Base-by-base conservation (phyloP, 1,139 yeast genomes). In the Taphrina wiesneri region DNA sequence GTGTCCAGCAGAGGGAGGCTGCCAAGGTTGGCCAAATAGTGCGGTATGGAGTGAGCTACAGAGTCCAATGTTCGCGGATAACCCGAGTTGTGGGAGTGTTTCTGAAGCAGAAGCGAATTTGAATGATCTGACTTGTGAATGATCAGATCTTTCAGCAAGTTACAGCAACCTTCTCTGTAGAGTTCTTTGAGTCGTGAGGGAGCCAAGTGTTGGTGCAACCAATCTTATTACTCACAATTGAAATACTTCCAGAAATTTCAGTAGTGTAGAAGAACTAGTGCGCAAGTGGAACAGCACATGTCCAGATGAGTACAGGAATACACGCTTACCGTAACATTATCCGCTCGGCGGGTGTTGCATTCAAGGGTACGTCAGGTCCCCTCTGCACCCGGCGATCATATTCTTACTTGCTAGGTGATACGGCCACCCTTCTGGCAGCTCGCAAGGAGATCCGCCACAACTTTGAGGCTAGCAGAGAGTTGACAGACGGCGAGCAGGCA, bases 371-470 rank as follows among this genome's bases (percentile, higher is more conserved):
- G 63, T 26, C 11, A 11, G 28, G 9, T n/a, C n/a, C 6, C n/a
- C 25, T 46, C 51, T 5, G 6, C 30, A 6, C 51, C 9, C 30
- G 13, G 5, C 5, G 21, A 11, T 19, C 51, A 23, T 11, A 9
- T 49, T 11, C 23, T 49, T 4, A 28, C 11, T n/a, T 1, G 46
- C 11, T 21, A 64, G 69, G 54, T 28, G 73, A 71, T 56, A n/a
- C 49, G 23, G 57, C 69, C 41, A 53, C 70, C 53, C 65, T 60
- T 7, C n/a, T 43, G 3, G 89, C 92, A 0, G 87, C 97, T 3
- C 82, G 92, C 72, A 72, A 74, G 2, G 82, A 86, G 74, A 84
- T 92, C 72, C 84, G 84, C 71, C 79, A 82, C 63, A 88, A 87
- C 2, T 87, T 86, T 75, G 76, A 79, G 43, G 73, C 72, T 46